These are phyloP conservation scores for Cordyceps cicadae DNA, from an alignment of 2,329 filamentous ascomycete genomes.

Conservation along the genomic window DNA sequence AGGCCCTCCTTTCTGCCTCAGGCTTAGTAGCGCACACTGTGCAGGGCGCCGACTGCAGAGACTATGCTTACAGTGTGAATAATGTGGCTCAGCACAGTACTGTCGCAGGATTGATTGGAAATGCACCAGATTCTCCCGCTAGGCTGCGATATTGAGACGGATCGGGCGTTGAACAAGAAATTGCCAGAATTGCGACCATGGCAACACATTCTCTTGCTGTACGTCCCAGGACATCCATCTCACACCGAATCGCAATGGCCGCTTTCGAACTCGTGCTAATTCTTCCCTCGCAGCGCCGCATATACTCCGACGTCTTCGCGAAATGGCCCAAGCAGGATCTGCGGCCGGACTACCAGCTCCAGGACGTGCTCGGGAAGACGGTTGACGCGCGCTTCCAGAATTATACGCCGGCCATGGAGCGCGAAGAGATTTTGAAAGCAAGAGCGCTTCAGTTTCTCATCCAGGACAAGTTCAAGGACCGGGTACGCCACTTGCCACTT, in stretches of 20 bases:
- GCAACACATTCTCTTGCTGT: constrained; percentile 7
- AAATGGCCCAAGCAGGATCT: constrained; percentile 58
- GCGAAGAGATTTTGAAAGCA: constrained; percentile 45
- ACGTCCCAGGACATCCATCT: neutral
- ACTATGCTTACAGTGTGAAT: neutral
- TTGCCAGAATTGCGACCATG: neutral
- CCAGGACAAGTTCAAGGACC: constrained; percentile 49
- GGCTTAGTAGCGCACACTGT: constrained; percentile 4
- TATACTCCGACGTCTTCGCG: constrained; percentile 32
- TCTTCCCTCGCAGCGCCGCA: constrained; percentile 22
- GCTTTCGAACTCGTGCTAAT: constrained; percentile 1
- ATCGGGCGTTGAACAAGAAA: neutral
- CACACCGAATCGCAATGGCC: neutral
- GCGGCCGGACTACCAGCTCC: constrained; percentile 55
- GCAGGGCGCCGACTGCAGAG: fast-evolving
- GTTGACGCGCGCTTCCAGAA: constrained; percentile 28
- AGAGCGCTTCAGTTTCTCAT: constrained; percentile 53
- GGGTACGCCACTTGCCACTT: constrained; percentile 30
- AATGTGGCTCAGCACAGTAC: neutral
- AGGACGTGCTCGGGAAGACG: constrained; percentile 40
- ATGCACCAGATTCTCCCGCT: neutral
- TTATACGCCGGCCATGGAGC: constrained; percentile 31
- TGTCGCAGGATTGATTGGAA: constrained; percentile 1
- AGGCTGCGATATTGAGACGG: neutral
- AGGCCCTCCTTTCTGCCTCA: constrained; percentile 7